Base-by-base conservation (phyloP, 441 rosid species). In the Flueggea neowawraea region DNA sequence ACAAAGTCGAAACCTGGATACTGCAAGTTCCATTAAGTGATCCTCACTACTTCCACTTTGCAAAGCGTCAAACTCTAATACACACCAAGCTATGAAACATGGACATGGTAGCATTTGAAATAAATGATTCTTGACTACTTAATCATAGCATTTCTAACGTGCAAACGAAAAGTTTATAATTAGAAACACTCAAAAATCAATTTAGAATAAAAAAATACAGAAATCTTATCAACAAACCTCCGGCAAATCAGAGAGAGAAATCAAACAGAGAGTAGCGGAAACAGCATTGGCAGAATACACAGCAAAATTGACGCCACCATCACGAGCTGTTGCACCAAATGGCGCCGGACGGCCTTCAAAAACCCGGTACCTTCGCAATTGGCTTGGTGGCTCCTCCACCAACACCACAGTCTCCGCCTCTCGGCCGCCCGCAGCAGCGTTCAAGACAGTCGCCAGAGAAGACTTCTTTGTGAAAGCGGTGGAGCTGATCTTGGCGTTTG, bases 301-400 rank as follows among this genome's bases (percentile, higher is more conserved):
- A 6, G 95, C 78, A 66, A 94, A 94, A 83, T 94, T 94, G 64
- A 94, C 91, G 6, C 98, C 98, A 32, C 79, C 83, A 57, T 75
- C 90, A 28, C 70, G 74, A n/a, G 73, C 64, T 33, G 90, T 87
- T 45, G 98, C 90, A 15, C 96, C 98, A 61, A 84, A 85, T 12
- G 98, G 98, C 41, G 77, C 73, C 63, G 97, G 89, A 58, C 60
- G 54, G 22, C 98, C 98, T 45, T 76, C 70, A 8, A 78, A 82
- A 12, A 84, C 76, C 49, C 70, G 55, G 72, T 78, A 84, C 49
- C 75, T 66, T 31, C 61, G 58, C 43, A 74, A 69, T 55, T 62
- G 56, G 6, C 69, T 81, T 61, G 75, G 76, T 70, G 79, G n/a
- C n/a, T n/a, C n/a, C n/a, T n/a, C 73, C 66, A 83, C 82, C 64